These are phyloP conservation scores for Hymenoscyphus albidus DNA, from an alignment of 2,329 filamentous ascomycete species.

Conservation along the genomic window DNA sequence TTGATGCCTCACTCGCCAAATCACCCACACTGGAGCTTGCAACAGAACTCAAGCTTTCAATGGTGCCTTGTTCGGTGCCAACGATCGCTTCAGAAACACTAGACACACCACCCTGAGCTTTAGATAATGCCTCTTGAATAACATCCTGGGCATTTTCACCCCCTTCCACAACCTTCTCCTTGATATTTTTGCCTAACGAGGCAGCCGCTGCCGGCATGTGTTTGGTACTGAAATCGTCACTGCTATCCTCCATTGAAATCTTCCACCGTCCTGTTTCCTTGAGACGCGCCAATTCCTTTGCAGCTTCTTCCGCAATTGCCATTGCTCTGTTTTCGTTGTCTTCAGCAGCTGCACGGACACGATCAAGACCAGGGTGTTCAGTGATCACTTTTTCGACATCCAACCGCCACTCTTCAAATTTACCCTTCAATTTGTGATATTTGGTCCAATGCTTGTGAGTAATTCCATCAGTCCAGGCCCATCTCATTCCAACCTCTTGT, in stretches of 20 bases:
- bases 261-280: slow-evolving; percentile 87
- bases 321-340: slow-evolving; percentile 77
- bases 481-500: slow-evolving; percentile 70
- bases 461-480: slow-evolving; percentile 93
- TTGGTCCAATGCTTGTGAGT: slow-evolving; percentile 97
- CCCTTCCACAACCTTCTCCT: slow-evolving; percentile 28
- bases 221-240: slow-evolving; percentile 74
- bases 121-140: slow-evolving; percentile 24
- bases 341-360: slow-evolving; percentile 63
- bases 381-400: slow-evolving; percentile 76
- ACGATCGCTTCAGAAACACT: slow-evolving; percentile 21
- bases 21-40: slow-evolving; percentile 19
- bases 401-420: slow-evolving; percentile 78
- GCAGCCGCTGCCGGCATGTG: slow-evolving; percentile 56
- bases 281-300: slow-evolving; percentile 72
- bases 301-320: slow-evolving; percentile 71
- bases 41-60: slow-evolving; percentile 24
- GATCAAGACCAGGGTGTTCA: slow-evolving; percentile 65
- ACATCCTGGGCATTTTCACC: slow-evolving; percentile 28
- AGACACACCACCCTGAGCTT: slow-evolving; percentile 24
- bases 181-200: slow-evolving; percentile 36
- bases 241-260: slow-evolving; percentile 67
- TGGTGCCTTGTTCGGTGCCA: slow-evolving; percentile 20
- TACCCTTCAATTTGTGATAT: slow-evolving; percentile 81
- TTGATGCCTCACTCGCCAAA: slow-evolving; percentile 24